Evolutionary conservation across 129 eudicot genomes (phyloP).

Genomic region (Apium graveolens): DNA sequence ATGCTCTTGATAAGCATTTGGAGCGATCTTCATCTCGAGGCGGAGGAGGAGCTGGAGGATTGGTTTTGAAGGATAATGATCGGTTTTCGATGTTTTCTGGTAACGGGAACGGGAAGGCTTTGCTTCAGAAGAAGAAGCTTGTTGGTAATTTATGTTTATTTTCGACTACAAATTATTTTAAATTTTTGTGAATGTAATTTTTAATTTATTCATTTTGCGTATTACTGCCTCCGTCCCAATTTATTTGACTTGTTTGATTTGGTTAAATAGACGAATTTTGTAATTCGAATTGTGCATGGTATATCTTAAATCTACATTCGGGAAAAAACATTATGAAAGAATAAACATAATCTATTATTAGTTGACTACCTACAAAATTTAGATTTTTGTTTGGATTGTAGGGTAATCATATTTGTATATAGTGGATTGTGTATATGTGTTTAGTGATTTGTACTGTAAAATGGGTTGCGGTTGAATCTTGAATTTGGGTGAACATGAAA

Average conservation of each 20-base stretch:
- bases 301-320: no score
- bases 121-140: background rate
- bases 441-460: background rate
- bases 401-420: no score
- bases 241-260: no score
- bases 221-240: background rate
- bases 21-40: constrained; percentile 19
- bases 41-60: background rate
- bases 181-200: background rate
- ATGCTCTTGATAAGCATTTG: constrained; percentile 18
- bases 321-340: no score
- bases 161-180: background rate
- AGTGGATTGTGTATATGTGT: background rate
- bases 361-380: no score
- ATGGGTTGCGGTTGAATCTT: background rate
- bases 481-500: background rate
- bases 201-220: background rate
- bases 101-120: background rate
- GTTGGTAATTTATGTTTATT: background rate
- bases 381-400: background rate
- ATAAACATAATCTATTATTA: no score
- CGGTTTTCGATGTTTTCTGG: background rate
- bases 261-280: no score
- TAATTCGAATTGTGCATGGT: no score
- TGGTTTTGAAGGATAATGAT: constrained; percentile 6